Conservation (phyloP, 768 basidiomycete genomes). For the Ramaria rubella region DNA sequence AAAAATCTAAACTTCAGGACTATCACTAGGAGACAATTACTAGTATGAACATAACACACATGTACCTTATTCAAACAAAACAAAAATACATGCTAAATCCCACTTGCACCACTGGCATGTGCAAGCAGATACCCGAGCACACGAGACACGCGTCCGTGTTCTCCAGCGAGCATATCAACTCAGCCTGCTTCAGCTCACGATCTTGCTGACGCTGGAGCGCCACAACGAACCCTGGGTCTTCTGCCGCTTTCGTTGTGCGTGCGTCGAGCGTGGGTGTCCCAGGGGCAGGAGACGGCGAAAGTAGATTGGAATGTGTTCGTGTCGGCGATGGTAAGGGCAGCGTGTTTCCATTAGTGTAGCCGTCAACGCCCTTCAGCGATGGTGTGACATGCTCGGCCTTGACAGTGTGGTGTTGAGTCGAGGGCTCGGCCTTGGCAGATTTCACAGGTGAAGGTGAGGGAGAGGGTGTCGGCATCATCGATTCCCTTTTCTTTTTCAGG, state of each 20-base stretch:
- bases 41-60: not conserved
- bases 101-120: not conserved
- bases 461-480: conserved; percentile 5
- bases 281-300: conserved; percentile 7
- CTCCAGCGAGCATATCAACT: conserved; percentile 77
- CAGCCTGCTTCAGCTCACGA: conserved; percentile 73
- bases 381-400: conserved; percentile 6
- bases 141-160: conserved; percentile 93
- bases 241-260: conserved; percentile 44
- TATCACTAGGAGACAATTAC: not conserved
- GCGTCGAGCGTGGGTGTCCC: conserved; percentile 32
- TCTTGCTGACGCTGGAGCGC: conserved; percentile 65
- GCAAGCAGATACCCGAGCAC: conserved; percentile 72
- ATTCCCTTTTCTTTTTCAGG: conserved; percentile 50
- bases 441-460: conserved; percentile 5
- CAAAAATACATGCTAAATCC: not conserved
- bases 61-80: not conserved
- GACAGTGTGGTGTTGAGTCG: not conserved
- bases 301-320: not conserved
- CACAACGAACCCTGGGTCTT: conserved; percentile 71
- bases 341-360: not conserved
- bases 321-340: not conserved
- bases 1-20: no score
- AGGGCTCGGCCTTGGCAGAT: not conserved
- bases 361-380: not conserved